These are phyloP conservation scores for Kurtzmaniella quercitrusa DNA, from an alignment of 1,139 yeast genomes.

Conservation along the genomic window DNA sequence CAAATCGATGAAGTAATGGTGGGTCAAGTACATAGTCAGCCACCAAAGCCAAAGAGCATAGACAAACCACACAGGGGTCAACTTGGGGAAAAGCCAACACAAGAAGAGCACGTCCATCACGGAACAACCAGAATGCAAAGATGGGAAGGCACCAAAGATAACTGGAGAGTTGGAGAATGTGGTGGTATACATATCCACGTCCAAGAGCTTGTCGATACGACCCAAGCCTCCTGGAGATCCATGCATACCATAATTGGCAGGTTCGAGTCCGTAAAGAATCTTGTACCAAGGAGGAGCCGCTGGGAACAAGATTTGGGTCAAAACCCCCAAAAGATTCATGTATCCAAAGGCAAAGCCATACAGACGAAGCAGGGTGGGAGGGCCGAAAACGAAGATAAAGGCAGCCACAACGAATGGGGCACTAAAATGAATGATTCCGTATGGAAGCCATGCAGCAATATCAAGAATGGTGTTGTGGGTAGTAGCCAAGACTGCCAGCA, in stretches of 20 bases:
- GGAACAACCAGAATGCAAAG: slow-evolving; percentile 90
- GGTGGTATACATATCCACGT: slow-evolving; percentile 81
- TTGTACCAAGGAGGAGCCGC: slow-evolving; percentile 99
- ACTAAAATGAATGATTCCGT: slow-evolving; percentile 85
- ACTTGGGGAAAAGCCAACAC: slow-evolving; percentile 73
- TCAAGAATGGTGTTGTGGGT: slow-evolving; percentile 66
- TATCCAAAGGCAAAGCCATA: slow-evolving; percentile 97
- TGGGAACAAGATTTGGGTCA: slow-evolving; percentile 77
- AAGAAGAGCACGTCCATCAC: slow-evolving; percentile 89
- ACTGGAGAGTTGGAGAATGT: slow-evolving; percentile 86
- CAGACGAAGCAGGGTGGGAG: slow-evolving; percentile 83
- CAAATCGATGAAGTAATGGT: slow-evolving; percentile 89
- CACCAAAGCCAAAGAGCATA: slow-evolving; percentile 96
- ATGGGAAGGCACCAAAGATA: slow-evolving; percentile 97
- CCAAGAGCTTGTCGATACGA: slow-evolving; percentile 77
- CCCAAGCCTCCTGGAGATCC: slow-evolving; percentile 98
- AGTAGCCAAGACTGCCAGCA: slow-evolving; percentile 81
- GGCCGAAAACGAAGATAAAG: slow-evolving; percentile 79
- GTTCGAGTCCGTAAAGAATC: slow-evolving; percentile 74
- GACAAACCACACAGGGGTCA: slow-evolving; percentile 56
- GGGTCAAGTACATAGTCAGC: slow-evolving; percentile 96
- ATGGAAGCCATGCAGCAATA: slow-evolving; percentile 91
- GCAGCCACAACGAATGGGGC: slow-evolving; percentile 87
- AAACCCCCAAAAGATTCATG: slow-evolving; percentile 85
- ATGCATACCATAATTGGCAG: slow-evolving; percentile 87